These are phyloP conservation scores for Phialophora macrospora DNA, from an alignment of 2,329 filamentous ascomycete genomes.

Conservation along the genomic window DNA sequence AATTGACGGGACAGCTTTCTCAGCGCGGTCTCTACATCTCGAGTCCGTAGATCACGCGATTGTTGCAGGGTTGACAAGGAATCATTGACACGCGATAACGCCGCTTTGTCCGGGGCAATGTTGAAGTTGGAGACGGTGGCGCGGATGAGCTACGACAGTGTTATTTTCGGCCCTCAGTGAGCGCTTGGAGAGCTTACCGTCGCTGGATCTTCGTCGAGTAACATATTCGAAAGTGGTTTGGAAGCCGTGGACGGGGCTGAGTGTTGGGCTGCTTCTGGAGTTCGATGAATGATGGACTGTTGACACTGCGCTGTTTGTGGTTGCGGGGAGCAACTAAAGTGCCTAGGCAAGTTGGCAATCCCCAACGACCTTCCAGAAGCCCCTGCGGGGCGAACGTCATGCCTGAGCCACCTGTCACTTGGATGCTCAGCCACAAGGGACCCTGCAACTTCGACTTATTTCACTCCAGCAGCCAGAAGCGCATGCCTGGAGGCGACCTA, in stretches of 20 bases:
- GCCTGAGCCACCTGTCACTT: slow-evolving; percentile 14
- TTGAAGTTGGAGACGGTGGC: slow-evolving; percentile 96
- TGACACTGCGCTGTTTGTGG: slow-evolving; percentile 14
- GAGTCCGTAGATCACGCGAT: slow-evolving; percentile 77
- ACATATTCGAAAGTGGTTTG: slow-evolving; percentile 60
- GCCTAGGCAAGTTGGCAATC: neutral
- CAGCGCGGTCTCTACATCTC: slow-evolving; percentile 69
- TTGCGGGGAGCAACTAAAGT: slow-evolving; percentile 29
- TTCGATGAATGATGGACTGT: neutral
- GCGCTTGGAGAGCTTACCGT: slow-evolving; percentile 61
- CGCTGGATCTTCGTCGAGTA: slow-evolving; percentile 91
- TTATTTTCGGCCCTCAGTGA: slow-evolving; percentile 26
- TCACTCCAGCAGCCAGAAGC: neutral
- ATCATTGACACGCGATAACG: slow-evolving; percentile 80
- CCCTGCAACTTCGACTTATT: slow-evolving; percentile 4
- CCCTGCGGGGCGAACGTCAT: slow-evolving; percentile 17
- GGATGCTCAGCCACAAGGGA: slow-evolving; percentile 18
- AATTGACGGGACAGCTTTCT: slow-evolving; percentile 77
- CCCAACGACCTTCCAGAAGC: neutral
- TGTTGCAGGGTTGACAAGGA: slow-evolving; percentile 82
- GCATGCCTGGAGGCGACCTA: neutral
- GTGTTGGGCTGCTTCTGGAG: neutral
- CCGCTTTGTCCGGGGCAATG: slow-evolving; percentile 83
- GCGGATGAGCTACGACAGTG: slow-evolving; percentile 72
- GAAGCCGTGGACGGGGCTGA: neutral